phyloP scores from a whole-genome alignment of 495 filamentous ascomycete genomes.

The Coniosporium apollinis region DNA sequence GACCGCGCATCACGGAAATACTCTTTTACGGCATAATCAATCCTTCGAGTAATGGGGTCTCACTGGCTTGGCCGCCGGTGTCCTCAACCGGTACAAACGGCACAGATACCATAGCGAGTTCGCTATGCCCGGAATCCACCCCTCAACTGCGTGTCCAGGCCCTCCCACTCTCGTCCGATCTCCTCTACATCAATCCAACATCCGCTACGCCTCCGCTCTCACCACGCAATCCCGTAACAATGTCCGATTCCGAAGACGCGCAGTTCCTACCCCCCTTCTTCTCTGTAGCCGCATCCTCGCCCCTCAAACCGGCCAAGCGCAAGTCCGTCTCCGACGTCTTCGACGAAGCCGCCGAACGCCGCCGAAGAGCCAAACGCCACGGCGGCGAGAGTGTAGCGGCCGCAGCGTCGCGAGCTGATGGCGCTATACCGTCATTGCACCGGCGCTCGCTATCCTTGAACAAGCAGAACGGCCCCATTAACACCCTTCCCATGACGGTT shows the following conservation, averaged over 20 bases:
- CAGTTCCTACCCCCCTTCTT: slow-evolving; percentile 11
- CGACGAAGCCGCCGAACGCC: slow-evolving; percentile 40
- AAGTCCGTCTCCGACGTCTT: slow-evolving; percentile 39
- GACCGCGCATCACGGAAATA: slow-evolving; percentile 30
- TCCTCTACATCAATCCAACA: slow-evolving; percentile 8
- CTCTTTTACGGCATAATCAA: slow-evolving; percentile 32
- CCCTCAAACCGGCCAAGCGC: slow-evolving; percentile 29
- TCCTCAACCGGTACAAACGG: too few species aligned
- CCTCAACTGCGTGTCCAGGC: slow-evolving; percentile 17
- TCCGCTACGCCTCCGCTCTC: slow-evolving; percentile 4
- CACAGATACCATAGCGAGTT: too few species aligned
- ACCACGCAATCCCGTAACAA: slow-evolving; percentile 3
- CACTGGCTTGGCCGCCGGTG: too few species aligned
- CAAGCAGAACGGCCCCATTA: slow-evolving; percentile 3
- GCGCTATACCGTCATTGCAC: slow-evolving; percentile 7
- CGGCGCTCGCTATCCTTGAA: background rate
- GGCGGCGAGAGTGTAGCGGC: slow-evolving; percentile 40
- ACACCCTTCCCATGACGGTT: too few species aligned
- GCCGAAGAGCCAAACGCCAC: slow-evolving; percentile 34
- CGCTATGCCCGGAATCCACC: background rate
- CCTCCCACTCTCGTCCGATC: slow-evolving; percentile 24
- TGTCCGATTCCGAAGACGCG: slow-evolving; percentile 4
- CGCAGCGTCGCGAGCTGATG: slow-evolving; percentile 29
- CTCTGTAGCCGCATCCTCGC: slow-evolving; percentile 1
- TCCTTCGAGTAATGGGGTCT: too few species aligned